Conservation (phyloP, 768 basidiomycete species). For the Sporobolomyces roseus region DNA sequence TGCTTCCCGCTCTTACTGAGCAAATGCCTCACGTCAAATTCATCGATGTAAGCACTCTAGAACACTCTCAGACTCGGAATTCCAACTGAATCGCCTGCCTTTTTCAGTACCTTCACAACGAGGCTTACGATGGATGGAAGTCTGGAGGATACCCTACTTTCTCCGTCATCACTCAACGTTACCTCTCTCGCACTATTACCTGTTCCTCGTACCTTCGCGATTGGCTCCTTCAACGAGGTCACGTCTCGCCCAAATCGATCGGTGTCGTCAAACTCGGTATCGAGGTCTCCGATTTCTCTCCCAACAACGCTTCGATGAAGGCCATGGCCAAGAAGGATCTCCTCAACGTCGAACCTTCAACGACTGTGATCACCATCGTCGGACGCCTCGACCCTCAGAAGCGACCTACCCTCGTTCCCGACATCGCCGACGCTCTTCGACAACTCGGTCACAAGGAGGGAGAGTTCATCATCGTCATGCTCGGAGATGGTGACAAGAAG, state of each 20-base stretch:
- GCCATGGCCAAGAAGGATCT: constrained; percentile 13
- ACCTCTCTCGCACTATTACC: constrained; percentile 32
- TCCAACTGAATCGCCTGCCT: not conserved
- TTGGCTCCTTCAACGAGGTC: constrained; percentile 24
- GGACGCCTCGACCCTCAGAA: constrained; percentile 42
- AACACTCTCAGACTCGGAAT: not conserved
- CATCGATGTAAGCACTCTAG: constrained; percentile 31
- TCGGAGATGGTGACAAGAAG: constrained; percentile 27
- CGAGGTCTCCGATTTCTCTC: constrained; percentile 21
- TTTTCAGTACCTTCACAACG: constrained; percentile 28
- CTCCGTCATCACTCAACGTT: constrained; percentile 35
- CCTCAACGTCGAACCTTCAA: constrained; percentile 12
- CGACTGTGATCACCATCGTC: constrained; percentile 26
- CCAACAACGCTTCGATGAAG: not conserved
- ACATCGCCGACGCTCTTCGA: constrained; percentile 17
- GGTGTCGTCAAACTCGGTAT: constrained; percentile 37
- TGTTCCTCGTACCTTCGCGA: constrained; percentile 25
- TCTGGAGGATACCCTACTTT: constrained; percentile 40
- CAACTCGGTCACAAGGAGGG: constrained; percentile 15
- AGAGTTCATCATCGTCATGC: constrained; percentile 34
- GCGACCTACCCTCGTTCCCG: constrained; percentile 27
- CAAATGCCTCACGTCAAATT: constrained; percentile 33
- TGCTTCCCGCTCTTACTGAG: constrained; percentile 26
- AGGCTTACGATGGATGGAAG: constrained; percentile 41
- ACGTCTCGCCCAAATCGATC: constrained; percentile 14